A percentile compares a stretch with the other conserved stretches of the same genome.
Evolutionary conservation across 2,329 filamentous ascomycete species (phyloP).

Genomic region (Microsporum canis): DNA sequence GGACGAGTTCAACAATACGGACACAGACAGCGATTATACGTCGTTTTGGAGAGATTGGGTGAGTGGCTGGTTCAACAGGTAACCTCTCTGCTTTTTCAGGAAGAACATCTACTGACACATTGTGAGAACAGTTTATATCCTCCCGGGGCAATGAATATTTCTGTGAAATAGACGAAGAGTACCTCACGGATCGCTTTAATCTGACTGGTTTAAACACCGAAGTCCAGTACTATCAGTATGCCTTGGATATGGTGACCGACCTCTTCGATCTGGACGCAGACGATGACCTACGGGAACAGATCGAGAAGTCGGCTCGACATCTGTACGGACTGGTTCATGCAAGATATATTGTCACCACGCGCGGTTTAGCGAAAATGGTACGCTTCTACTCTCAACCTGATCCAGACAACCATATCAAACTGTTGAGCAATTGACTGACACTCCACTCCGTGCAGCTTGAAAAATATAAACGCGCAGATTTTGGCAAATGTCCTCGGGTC

Average conservation of each 20-base stretch:
- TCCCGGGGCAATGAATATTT: slow-evolving; percentile 98
- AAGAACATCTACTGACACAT: neutral
- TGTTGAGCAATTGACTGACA: neutral
- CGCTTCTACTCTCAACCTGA: slow-evolving; percentile 16
- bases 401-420: neutral
- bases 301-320: slow-evolving; percentile 92
- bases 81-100: neutral
- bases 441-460: slow-evolving; percentile 55
- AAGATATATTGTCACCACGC: slow-evolving; percentile 89
- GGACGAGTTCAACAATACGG: slow-evolving; percentile 87
- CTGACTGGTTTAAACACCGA: slow-evolving; percentile 93
- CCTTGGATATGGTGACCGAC: slow-evolving; percentile 90
- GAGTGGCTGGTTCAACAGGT: slow-evolving; percentile 32
- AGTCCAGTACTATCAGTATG: slow-evolving; percentile 98
- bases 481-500: slow-evolving; percentile 94
- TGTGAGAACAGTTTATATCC: slow-evolving; percentile 68
- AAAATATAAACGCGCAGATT: slow-evolving; percentile 97
- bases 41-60: slow-evolving; percentile 99
- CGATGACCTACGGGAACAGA: slow-evolving; percentile 94
- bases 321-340: slow-evolving; percentile 94
- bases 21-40: slow-evolving; percentile 97
- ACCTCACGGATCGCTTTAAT: slow-evolving; percentile 96
- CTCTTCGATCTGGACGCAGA: slow-evolving; percentile 98
- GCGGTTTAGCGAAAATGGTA: slow-evolving; percentile 94
- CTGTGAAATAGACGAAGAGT: slow-evolving; percentile 98